A percentile compares a stretch with the other conserved stretches of the same genome.
These are phyloP conservation scores for Ilyonectria mors-panacis DNA, from an alignment of 2,329 filamentous ascomycete genomes.

Conservation along the genomic window DNA sequence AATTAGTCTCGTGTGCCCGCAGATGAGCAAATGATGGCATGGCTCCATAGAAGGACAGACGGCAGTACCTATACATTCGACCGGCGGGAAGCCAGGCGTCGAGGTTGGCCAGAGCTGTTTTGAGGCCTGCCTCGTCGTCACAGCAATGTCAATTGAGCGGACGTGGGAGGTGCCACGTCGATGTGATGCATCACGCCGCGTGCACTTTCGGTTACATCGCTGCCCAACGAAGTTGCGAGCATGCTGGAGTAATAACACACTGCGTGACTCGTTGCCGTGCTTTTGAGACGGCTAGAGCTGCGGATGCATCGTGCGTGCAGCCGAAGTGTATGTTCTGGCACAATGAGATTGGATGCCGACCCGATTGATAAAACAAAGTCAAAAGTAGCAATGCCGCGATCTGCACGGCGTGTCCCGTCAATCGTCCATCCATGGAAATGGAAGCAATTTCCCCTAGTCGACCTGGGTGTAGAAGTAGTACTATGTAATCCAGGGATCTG, in stretches of 20 bases:
- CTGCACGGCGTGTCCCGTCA: conserved; percentile 20
- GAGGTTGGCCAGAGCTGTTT: conserved; percentile 4
- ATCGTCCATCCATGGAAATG: conserved; percentile 1
- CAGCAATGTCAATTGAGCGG: conserved; percentile 14
- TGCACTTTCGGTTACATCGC: conserved; percentile 21
- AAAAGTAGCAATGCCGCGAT: conserved; percentile 13
- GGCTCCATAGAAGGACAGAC: neutral
- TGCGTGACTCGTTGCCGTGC: neutral
- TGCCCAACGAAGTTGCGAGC: conserved; percentile 4
- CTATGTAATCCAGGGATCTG: neutral
- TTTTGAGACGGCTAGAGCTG: conserved; percentile 11
- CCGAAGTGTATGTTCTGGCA: conserved; percentile 1
- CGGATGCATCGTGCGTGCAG: neutral
- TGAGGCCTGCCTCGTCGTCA: conserved; percentile 15
- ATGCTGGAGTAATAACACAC: conserved; percentile 3
- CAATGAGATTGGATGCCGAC: neutral
- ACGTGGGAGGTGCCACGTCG: conserved; percentile 26
- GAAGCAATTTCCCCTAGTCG: conserved; percentile 25
- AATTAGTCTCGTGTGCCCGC: neutral
- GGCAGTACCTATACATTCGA: neutral
- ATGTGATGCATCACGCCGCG: conserved; percentile 16
- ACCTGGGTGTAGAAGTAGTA: conserved; percentile 5
- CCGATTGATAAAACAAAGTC: conserved; percentile 8
- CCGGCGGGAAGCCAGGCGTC: neutral
- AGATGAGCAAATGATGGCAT: neutral